Conservation (phyloP, 1,284 basidiomycete genomes). For the Moesziomyces sp. region DNA sequence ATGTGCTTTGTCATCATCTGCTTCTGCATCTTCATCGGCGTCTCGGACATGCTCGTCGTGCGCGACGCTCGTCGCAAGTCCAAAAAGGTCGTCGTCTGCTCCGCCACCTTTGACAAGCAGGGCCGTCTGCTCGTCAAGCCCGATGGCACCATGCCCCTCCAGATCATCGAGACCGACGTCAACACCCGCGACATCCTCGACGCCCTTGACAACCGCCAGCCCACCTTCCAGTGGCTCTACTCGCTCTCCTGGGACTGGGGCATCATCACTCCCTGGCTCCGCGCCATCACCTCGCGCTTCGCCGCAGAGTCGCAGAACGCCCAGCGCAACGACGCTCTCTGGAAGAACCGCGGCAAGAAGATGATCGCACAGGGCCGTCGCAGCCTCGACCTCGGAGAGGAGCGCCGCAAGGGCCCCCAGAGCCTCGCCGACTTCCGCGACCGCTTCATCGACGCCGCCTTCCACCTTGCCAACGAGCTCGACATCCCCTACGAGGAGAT, state of each 20-base stretch:
- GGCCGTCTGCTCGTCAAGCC: conserved; percentile 71
- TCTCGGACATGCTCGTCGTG: conserved; percentile 68
- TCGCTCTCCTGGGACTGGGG: conserved; percentile 71
- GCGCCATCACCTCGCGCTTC: conserved; percentile 67
- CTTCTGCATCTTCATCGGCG: conserved; percentile 68
- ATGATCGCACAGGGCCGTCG: conserved; percentile 55
- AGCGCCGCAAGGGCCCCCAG: conserved; percentile 43
- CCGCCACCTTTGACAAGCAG: conserved; percentile 70
- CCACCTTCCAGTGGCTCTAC: conserved; percentile 72
- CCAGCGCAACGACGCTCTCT: conserved; percentile 51
- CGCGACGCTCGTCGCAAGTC: conserved; percentile 69
- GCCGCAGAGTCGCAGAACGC: conserved; percentile 35
- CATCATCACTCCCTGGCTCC: conserved; percentile 70
- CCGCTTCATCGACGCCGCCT: conserved; percentile 70
- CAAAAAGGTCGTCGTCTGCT: conserved; percentile 71
- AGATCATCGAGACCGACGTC: conserved; percentile 71
- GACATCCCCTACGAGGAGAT: conserved; percentile 70
- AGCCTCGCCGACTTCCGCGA: conserved; percentile 69
- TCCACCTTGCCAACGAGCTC: conserved; percentile 69
- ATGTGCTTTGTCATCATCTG: conserved; percentile 71
- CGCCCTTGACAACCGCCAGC: conserved; percentile 70
- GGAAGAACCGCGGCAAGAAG: conserved; percentile 48
- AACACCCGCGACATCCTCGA: conserved; percentile 68
- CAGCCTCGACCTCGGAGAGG: conserved; percentile 43
- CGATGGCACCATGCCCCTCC: conserved; percentile 71